Conservation (phyloP, 75 land plant species). For the Selaginella moellendorffii region DNA sequence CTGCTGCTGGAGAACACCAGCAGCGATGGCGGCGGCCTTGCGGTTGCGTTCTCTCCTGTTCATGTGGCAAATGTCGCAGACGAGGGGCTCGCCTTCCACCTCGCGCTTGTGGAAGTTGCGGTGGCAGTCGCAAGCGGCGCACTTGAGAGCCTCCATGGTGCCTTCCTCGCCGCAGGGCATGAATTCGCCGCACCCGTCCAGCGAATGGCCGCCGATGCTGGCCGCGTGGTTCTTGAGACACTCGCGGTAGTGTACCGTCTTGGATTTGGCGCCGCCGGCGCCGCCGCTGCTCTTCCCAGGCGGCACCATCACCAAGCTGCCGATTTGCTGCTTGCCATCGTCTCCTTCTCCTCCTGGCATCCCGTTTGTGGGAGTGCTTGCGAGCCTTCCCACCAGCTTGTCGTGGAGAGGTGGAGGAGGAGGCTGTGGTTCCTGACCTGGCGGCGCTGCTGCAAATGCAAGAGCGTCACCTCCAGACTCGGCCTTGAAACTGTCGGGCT, state of each 20-base stretch:
- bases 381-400: too few relatives aligned
- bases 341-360: too few relatives aligned
- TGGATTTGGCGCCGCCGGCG: neutral
- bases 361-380: neutral
- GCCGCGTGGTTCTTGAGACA: conserved; percentile 14
- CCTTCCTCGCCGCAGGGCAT: neutral
- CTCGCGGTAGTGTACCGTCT: conserved; percentile 32
- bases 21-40: too few relatives aligned
- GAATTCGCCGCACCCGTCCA: neutral
- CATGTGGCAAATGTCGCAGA: too few relatives aligned
- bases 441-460: too few relatives aligned
- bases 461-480: too few relatives aligned
- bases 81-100: neutral
- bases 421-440: too few relatives aligned
- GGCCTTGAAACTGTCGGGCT: too few relatives aligned
- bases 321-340: too few relatives aligned
- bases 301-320: conserved; percentile 9
- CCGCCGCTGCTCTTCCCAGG: neutral
- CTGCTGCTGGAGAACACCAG: too few relatives aligned
- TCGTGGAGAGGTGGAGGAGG: too few relatives aligned
- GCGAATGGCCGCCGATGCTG: neutral
- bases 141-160: neutral
- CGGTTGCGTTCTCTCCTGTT: too few relatives aligned
- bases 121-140: neutral
- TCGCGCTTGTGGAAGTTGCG: neutral